phyloP scores from a whole-genome alignment of 345 rosid species.

The Pugionium dolabratum region DNA sequence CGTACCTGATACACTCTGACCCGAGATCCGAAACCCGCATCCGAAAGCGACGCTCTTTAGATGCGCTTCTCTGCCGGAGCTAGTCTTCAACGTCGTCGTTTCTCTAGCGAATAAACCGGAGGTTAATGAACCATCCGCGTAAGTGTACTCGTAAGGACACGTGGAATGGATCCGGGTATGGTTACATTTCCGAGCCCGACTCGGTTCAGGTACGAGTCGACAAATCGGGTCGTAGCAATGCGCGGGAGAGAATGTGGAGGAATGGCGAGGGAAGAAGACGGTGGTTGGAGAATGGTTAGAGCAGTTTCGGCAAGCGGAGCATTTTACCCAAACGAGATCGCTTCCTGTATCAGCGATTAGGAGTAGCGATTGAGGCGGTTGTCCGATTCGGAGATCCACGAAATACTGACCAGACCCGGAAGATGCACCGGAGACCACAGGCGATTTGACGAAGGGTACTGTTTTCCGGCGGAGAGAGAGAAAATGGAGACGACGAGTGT shows the following conservation, averaged over 20 bases:
- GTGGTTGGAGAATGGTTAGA: conserved; percentile 53
- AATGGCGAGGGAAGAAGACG: conserved; percentile 71
- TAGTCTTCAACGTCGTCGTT: conserved; percentile 58
- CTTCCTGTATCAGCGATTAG: conserved; percentile 86
- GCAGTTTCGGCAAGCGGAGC: conserved; percentile 76
- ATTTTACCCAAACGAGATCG: conserved; percentile 82
- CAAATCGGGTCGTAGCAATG: conserved; percentile 68
- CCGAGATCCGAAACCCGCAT: conserved; percentile 75
- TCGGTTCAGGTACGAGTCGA: conserved; percentile 57
- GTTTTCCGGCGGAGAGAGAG: conserved; percentile 39
- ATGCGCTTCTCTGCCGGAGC: conserved; percentile 45
- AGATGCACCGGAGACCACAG: conserved; percentile 70
- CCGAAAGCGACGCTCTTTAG: conserved; percentile 61
- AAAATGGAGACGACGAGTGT: conserved; percentile 52
- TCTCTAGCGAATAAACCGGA: conserved; percentile 71
- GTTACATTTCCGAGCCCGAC: conserved; percentile 49
- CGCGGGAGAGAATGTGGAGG: conserved; percentile 65
- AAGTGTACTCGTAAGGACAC: conserved; percentile 71
- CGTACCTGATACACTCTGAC: conserved; percentile 63
- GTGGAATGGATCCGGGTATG: conserved; percentile 70
- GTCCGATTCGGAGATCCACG: conserved; percentile 66
- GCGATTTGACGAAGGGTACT: conserved; percentile 47
- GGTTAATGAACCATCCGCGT: conserved; percentile 70
- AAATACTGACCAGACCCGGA: conserved; percentile 89
- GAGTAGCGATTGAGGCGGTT: conserved; percentile 74